Percentiles rank a stretch among this genome's conserved stretches.
Evolutionary conservation across 1,139 yeast species (phyloP).

Genomic region (Starmera stellimalicola): DNA sequence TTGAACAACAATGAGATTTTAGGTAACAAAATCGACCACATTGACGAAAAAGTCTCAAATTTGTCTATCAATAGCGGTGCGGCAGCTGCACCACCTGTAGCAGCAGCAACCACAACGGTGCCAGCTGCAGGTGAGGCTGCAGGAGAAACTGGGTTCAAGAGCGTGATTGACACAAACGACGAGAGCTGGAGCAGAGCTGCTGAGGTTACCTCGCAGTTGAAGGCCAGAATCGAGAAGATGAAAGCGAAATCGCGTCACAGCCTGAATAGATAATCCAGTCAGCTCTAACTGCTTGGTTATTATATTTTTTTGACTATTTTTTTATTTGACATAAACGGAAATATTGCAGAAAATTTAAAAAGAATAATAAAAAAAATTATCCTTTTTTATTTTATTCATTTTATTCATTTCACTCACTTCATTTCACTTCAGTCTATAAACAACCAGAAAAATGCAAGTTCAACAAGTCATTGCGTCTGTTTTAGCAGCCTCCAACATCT

Average conservation of each 20-base stretch:
- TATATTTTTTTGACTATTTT: not conserved
- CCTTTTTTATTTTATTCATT: not conserved
- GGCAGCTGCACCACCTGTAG: no score
- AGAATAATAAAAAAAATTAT: not conserved
- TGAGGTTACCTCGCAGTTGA: slow-evolving; percentile 76
- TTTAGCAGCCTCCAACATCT: slow-evolving; percentile 17
- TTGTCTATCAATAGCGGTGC: slow-evolving; percentile 6
- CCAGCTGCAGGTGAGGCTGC: no score
- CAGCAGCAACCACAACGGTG: no score
- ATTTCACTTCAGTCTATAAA: not conserved
- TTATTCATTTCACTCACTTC: not conserved
- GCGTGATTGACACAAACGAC: slow-evolving; percentile 34
- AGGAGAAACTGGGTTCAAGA: slow-evolving; percentile 7
- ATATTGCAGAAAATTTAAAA: not conserved
- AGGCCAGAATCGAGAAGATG: slow-evolving; percentile 86
- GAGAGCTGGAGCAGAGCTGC: slow-evolving; percentile 89
- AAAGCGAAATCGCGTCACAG: slow-evolving; percentile 46
- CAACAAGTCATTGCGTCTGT: slow-evolving; percentile 20
- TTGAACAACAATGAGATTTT: no score
- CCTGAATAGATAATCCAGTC: slow-evolving; percentile 3
- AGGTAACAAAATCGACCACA: slow-evolving; percentile 9
- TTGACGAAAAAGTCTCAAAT: slow-evolving; percentile 16
- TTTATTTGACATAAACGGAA: not conserved
- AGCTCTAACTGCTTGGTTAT: not conserved
- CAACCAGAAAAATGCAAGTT: slow-evolving; percentile 14